These are phyloP conservation scores for Microdochium trichocladiopsis DNA, from an alignment of 2,329 filamentous ascomycete species.

Conservation along the genomic window DNA sequence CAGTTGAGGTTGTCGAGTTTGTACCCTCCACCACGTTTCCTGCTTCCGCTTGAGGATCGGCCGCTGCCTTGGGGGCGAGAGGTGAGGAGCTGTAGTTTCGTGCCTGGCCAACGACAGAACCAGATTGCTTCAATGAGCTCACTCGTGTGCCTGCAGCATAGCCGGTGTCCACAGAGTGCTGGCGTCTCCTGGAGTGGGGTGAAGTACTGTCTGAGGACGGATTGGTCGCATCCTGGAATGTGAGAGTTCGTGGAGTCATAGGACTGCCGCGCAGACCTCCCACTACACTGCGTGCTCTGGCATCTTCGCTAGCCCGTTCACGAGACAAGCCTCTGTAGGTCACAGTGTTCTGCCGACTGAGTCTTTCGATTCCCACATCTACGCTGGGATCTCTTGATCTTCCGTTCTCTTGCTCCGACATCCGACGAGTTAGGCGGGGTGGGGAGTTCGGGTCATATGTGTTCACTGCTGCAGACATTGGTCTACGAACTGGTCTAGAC, in stretches of 20 bases:
- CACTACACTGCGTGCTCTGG: conserved; percentile 27
- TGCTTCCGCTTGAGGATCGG: conserved; percentile 28
- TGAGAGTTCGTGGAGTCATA: conserved; percentile 39
- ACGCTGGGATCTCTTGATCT: conserved; percentile 31
- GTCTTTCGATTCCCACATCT: conserved; percentile 30
- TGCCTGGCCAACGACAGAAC: conserved; percentile 27
- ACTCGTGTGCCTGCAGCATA: conserved; percentile 30
- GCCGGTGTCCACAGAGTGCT: conserved; percentile 42
- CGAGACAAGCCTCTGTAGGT: conserved; percentile 33
- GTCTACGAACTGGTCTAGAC: conserved; percentile 38
- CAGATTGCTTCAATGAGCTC: conserved; percentile 33
- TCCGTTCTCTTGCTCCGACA: conserved; percentile 51
- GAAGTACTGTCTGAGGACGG: conserved; percentile 14
- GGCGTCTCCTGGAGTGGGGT: conserved; percentile 24
- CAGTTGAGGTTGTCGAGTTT: conserved; percentile 82
- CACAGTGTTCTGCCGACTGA: conserved; percentile 27
- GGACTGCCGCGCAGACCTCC: conserved; percentile 34
- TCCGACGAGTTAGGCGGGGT: conserved; percentile 40
- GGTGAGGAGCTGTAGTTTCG: conserved; percentile 54
- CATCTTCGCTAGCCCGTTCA: conserved; percentile 32
- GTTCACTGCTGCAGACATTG: conserved; percentile 43
- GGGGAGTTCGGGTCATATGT: conserved; percentile 42
- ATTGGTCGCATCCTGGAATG: conserved; percentile 34
- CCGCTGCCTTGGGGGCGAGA: conserved; percentile 39
- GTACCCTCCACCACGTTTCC: conserved; percentile 56